phyloP scores from a whole-genome alignment of 805 yeast genomes.

The Zygotorulaspora danielsina region DNA sequence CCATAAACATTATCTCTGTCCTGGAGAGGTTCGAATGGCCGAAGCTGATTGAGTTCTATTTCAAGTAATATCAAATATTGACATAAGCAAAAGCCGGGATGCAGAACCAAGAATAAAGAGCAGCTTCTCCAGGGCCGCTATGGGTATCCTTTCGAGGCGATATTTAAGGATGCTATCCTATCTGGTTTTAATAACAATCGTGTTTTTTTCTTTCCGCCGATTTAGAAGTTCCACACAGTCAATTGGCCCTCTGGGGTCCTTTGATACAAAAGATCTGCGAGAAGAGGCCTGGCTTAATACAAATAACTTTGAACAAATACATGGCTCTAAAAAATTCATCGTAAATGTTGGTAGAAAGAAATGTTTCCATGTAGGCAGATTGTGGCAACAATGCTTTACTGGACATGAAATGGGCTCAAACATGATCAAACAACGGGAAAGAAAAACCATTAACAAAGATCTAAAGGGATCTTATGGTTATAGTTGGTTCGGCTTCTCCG shows the following conservation, averaged over 20 bases:
- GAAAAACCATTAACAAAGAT: slow-evolving; percentile 22
- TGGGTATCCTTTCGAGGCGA: slow-evolving; percentile 8
- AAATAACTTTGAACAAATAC: slow-evolving; percentile 4
- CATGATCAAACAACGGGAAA: neutral
- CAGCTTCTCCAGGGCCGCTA: too few species aligned
- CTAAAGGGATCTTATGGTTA: slow-evolving; percentile 18
- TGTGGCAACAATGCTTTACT: slow-evolving; percentile 13
- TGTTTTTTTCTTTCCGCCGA: neutral
- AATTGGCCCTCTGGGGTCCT: neutral
- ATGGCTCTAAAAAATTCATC: slow-evolving; percentile 11
- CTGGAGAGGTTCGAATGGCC: neutral
- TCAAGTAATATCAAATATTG: neutral
- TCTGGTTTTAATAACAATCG: neutral
- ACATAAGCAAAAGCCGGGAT: too few species aligned
- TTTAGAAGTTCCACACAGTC: neutral
- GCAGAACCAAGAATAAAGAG: too few species aligned
- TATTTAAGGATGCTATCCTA: slow-evolving; percentile 6
- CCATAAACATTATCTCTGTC: neutral
- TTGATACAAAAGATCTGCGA: neutral
- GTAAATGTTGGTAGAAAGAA: slow-evolving; percentile 18
- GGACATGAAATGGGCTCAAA: slow-evolving; percentile 3
- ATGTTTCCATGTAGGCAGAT: slow-evolving; percentile 22
- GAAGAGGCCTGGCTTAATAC: slow-evolving; percentile 6
- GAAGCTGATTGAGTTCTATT: neutral
- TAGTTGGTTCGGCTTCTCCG: slow-evolving; percentile 24